phyloP scores from a whole-genome alignment of 768 basidiomycete genomes.

The Boletus rufocinnamomeus region DNA sequence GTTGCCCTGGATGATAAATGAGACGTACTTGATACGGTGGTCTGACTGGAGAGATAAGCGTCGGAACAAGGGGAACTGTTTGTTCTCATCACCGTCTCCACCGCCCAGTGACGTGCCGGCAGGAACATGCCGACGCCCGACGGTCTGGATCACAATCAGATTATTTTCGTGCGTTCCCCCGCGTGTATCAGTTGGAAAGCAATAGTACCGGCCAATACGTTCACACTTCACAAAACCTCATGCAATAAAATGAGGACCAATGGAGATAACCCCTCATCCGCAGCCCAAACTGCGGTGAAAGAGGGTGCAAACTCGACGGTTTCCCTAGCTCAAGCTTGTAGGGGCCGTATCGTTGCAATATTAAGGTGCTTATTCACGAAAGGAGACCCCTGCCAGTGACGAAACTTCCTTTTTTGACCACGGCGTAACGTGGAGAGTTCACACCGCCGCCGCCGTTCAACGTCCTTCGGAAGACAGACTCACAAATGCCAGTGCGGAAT shows the following conservation, averaged over 20 bases:
- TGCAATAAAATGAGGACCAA: conserved; percentile 2
- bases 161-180: neutral
- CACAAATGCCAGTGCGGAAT: conserved; percentile 26
- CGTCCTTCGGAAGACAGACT: neutral
- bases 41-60: conserved; percentile 9
- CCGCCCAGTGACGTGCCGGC: conserved; percentile 2
- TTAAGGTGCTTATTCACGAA: neutral
- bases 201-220: no score
- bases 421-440: neutral
- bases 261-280: conserved; percentile 11
- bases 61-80: neutral
- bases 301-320: neutral
- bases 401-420: conserved; percentile 17
- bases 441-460: neutral
- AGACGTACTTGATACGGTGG: neutral
- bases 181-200: neutral
- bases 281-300: conserved; percentile 2
- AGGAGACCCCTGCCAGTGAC: conserved; percentile 3
- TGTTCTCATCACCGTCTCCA: neutral
- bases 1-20: neutral
- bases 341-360: no score
- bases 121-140: conserved; percentile 4
- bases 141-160: neutral
- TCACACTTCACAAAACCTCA: neutral
- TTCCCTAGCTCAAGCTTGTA: neutral